Conservation (phyloP, 495 filamentous ascomycete species). For the Penicillium bovifimosum region DNA sequence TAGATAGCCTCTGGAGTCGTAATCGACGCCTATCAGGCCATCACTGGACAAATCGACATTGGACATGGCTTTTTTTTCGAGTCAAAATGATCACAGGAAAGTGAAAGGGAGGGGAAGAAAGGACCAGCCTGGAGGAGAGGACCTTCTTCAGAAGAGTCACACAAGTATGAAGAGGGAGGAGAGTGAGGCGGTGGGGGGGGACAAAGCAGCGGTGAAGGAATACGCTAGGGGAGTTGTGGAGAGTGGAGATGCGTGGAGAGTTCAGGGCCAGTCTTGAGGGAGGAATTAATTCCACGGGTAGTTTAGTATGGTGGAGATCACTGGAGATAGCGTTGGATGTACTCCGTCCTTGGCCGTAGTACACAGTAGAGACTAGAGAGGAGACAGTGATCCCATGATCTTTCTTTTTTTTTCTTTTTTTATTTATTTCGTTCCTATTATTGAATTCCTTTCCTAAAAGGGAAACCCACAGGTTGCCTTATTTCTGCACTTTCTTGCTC, state of each 20-base stretch:
- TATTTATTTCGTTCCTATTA: background rate
- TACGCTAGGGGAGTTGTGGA: constrained; percentile 36
- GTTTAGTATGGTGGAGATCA: background rate
- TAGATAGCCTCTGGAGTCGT: constrained; percentile 45
- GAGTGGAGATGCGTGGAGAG: constrained; percentile 20
- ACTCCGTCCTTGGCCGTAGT: too few species aligned
- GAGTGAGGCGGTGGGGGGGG: constrained; percentile 38
- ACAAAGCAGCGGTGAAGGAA: constrained; percentile 47
- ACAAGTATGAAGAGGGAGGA: constrained; percentile 22
- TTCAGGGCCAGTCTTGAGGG: background rate
- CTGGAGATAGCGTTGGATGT: too few species aligned
- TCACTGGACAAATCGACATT: constrained; percentile 42
- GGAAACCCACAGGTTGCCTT: background rate
- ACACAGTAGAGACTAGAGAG: too few species aligned
- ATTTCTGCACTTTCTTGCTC: background rate
- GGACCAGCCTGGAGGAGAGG: constrained; percentile 28
- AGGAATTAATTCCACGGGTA: background rate
- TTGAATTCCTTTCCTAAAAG: background rate
- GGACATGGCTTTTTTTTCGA: constrained; percentile 31
- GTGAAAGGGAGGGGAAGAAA: constrained; percentile 10
- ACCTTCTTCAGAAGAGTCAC: constrained; percentile 26
- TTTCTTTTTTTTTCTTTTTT: background rate
- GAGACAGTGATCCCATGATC: constrained; percentile 1
- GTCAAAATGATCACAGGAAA: constrained; percentile 7
- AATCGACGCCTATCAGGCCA: constrained; percentile 45